Base-by-base conservation (phyloP, 163 green algal species). In the Volvox carteri region DNA sequence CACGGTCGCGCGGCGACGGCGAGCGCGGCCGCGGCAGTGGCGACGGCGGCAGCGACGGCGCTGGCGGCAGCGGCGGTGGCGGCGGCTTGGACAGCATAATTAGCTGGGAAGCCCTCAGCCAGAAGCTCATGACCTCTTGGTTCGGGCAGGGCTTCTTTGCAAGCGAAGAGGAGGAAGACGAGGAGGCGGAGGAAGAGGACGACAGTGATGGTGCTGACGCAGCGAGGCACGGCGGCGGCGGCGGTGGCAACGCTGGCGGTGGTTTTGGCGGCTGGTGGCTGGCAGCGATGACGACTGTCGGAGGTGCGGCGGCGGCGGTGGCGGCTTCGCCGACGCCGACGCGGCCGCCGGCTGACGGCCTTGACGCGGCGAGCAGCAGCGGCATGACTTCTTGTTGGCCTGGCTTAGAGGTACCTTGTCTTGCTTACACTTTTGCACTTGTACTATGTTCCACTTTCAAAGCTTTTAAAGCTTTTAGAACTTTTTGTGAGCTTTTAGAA, bases 91-190 rank as follows among this genome's bases (percentile, higher is more conserved):
- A 88, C 0, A 46, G 37, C 6, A 3, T 60, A 48, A 35, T 81
- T 2, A 88, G 50, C 48, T 88, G 83, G 83, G 83, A 88, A 67
- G 67, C 83, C 0, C 37, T 88, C n/a, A 73, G 83, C 25, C 68
- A 74, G 67, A 81, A 81, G 83, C 83, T 88, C 3, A 81, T 88
- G 83, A 62, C 67, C 0, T 88, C 83, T 1, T 88, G 83, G 83
- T 88, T 88, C n/a, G 83, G 83, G 1, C 48, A 88, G 68, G 83
- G 83, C 37, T 74, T 88, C 35, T 81, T 88, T 28, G 83, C 54
- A 19, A 33, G 81, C 1, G 68, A 88, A 48, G 81, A 80, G 3
- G 62, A 56, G 9, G 81, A 35, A 21, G 65, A 33, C n/a, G n/a
- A n/a, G n/a, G n/a, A n/a, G 3, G 62, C 39, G 9, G 81, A 35